Base-by-base conservation (phyloP, 371 early-diverging fungal genomes). In the Apophysomyces elegans region DNA sequence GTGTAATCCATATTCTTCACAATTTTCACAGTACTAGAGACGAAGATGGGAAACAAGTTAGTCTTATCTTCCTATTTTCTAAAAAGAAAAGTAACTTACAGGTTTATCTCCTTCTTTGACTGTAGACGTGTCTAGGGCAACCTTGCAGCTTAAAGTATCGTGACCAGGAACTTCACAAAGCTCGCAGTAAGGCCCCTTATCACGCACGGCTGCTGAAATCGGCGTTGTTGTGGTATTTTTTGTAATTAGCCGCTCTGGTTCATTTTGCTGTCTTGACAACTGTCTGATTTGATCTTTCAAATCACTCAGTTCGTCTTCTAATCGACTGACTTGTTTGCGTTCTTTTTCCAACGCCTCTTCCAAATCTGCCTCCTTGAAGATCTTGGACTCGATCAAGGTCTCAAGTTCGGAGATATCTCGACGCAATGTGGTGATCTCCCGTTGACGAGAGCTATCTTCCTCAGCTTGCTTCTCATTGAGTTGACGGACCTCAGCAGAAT, bases 341-440 rank as follows among this genome's bases (percentile, higher is more conserved):
- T 86, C 87, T 21, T 64, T 71, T 67, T 85, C 86, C 7, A 87
- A 68, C 6, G 84, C 83, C 68, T 91, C 90, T 66, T 89, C 91
- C 4, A 91, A 78, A 69, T 93, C 93, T 0, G 88, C 83, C 54
- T 93, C 91, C 61, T 82, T 84, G 69, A 92, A 93, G 44, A 90
- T 84, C 75, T 89, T 91, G 70, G 88, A 86, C 69, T 93, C 93
- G 47, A 92, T 84, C 62, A 93, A 62, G 18, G 83, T 75, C 57
- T 92, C 93, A 7, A 91, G 72, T 14, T 86, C 89, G 8, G 86
- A 82, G 4, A 93, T 76, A 65, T 93, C 92, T 44, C 88, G 86
- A 61, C 88, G 85, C 38, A 91, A 69, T 37, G 71, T 65, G 4
- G 69, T 67, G n/a, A 90, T 69, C 41, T 91, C 88, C 35, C 71